Evolutionary conservation across 2,329 filamentous ascomycete species (phyloP).

Genomic region (Epichloe hybrida): DNA sequence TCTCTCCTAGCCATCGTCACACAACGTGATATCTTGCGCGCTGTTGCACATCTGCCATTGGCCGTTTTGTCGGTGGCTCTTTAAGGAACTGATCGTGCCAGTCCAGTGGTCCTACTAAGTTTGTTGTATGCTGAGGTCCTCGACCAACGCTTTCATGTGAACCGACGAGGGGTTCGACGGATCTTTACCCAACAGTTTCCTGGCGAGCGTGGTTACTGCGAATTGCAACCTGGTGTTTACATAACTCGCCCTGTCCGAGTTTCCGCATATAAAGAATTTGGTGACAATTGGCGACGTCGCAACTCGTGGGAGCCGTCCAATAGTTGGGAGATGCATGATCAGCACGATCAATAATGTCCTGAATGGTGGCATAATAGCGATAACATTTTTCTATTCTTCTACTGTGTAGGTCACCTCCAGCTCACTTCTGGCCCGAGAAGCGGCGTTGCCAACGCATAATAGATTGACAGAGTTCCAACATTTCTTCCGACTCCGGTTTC

Average conservation of each 20-base stretch:
- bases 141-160: not conserved
- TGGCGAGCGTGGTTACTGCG: not conserved
- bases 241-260: not conserved
- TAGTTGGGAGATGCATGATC: not conserved
- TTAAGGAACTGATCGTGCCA: conserved; percentile 3
- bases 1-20: not conserved
- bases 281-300: conserved; percentile 1
- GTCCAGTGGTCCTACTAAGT: not conserved
- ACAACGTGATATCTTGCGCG: not conserved
- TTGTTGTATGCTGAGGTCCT: not conserved
- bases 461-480: not conserved
- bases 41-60: conserved; percentile 2
- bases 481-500: not conserved
- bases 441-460: not conserved
- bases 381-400: conserved; percentile 3
- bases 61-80: not conserved
- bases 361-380: conserved; percentile 6
- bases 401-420: not conserved
- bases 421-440: not conserved
- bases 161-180: not conserved
- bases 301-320: not conserved
- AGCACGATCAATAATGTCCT: conserved; percentile 4
- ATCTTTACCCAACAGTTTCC: not conserved
- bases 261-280: not conserved
- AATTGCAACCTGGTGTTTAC: not conserved